Base-by-base conservation (phyloP, 78 protist species). In the Dictyostelium brefeldianum region DNA sequence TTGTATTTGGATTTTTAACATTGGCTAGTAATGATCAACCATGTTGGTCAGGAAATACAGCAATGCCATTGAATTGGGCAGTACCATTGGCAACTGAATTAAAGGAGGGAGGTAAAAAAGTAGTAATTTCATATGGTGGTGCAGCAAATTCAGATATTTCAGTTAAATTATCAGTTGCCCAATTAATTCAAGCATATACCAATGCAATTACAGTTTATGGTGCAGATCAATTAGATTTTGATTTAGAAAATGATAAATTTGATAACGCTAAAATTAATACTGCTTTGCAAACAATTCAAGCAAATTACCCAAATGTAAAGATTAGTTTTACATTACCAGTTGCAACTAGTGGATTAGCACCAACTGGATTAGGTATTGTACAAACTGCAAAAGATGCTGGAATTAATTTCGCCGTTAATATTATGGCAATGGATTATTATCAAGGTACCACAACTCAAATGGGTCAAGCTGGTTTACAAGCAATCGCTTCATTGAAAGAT, bases 31-130 rank as follows among this genome's bases (percentile, higher is more conserved):
- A 73, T 11, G 20, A 25, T 11, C 5, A 43, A 3, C 25, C 79
- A 29, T 73, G 79, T 73, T 73, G 78, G 78, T 50, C 78, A 12
- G 48, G 54, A 10, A 50, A 43, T 41, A 29, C 78, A 31, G 43
- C 53, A 71, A 71, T 71, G 78, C 10, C 20, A 11, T 0, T 71
- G 0, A 54, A 73, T 73, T 73, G 79, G 79, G 56, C 79, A 46
- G 10, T 73, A 46, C 79, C 79, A 73, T 73, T 73, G 15, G 79
- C 57, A 46, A 6, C 43, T 8, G 79, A 73, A 4, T 15, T 67
- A 14, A 4, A 15, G 5, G 1, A 4, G 5, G 4, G 1, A 0
- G 20, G 20, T 31, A 67, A 67, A 31, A 67, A 31, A 5, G 75
- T 67, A 12, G 14, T 62, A 4, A 25, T 67, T 31, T 67, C 75